phyloP scores from a whole-genome alignment of 2,329 filamentous ascomycete genomes.

The Hirsutella minnesotensis region DNA sequence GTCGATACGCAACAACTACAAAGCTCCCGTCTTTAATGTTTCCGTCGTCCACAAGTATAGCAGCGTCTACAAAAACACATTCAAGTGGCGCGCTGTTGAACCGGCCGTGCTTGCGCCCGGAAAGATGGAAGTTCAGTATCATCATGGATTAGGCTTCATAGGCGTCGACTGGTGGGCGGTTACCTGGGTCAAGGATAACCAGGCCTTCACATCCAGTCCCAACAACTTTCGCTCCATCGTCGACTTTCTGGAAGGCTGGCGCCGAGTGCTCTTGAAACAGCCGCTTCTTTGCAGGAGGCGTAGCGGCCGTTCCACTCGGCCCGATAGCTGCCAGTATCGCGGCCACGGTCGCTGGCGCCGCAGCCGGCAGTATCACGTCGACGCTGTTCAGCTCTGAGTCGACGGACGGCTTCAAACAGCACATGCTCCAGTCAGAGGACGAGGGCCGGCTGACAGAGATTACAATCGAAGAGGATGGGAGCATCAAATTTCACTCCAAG shows the following conservation, averaged over 20 bases:
- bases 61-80: neutral
- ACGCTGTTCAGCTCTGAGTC: constrained; percentile 3
- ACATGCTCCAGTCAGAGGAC: constrained; percentile 6
- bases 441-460: constrained; percentile 6
- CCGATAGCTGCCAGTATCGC: neutral
- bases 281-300: neutral
- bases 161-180: neutral
- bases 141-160: neutral
- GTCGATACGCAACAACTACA: neutral
- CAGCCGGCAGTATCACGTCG: neutral
- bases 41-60: neutral
- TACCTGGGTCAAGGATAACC: neutral
- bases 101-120: neutral
- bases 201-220: neutral
- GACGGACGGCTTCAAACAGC: constrained; percentile 7
- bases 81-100: neutral
- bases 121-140: neutral
- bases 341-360: neutral
- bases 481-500: constrained; percentile 6
- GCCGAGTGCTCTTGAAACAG: too few relatives aligned
- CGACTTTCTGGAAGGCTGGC: neutral
- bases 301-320: neutral
- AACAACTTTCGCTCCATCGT: neutral
- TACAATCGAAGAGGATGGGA: constrained; percentile 5
- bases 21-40: neutral